Evolutionary conservation across 192 early-diverging fungal species (phyloP), one percentile per base, ranked within the genome.

Genomic region (Obelidium mucronatum): DNA sequence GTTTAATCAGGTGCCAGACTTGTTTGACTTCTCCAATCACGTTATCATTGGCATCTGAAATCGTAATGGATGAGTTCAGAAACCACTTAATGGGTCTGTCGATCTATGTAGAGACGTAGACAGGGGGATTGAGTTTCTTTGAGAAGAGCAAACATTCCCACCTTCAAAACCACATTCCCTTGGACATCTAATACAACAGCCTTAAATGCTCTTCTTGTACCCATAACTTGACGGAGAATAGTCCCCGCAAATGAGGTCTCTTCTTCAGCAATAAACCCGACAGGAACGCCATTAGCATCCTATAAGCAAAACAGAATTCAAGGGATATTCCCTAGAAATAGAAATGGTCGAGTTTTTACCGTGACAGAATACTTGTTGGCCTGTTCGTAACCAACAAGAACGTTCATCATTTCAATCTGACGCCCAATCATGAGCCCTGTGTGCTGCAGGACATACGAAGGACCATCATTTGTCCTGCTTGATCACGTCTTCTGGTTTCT

Each of bases 371-470:
- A 95, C 63, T 90, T 90, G 86, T 96, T 96, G 13, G 92, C 95
- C 75, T 96, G 93, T 77, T 96, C 93, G 70, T 90, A 94, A 56
- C 88, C 85, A 40, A 92, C 37, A 39, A 89, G 83, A 1, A 92
- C 82, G 73, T 95, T 96, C 79, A 96, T 79, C 90, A 96, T 94
- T 77, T 96, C 95, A 24, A 96, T 56, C 76, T 95, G 91, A 5
- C 95, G 68, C 1, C 82, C 87, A 33, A 94, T 86, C n/a, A 92
- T 80, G 37, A 94, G 67, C 1, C 89, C 89, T 4, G 88, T 78
- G 54, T 92, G 87, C 0, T 83, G 65, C 42, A 83, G 61, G 17
- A 83, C 73, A 11, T 37, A 74, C 52, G 76, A 68, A 4, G 82
- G 75, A 11, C 73, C 71, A 26, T 61, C 63, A 3, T 31, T 24